A percentile compares a stretch with the other conserved stretches of the same genome.
Evolutionary conservation across 2,329 filamentous ascomycete species (phyloP).

Genomic region (Stagonosporopsis cucurbitacearum): DNA sequence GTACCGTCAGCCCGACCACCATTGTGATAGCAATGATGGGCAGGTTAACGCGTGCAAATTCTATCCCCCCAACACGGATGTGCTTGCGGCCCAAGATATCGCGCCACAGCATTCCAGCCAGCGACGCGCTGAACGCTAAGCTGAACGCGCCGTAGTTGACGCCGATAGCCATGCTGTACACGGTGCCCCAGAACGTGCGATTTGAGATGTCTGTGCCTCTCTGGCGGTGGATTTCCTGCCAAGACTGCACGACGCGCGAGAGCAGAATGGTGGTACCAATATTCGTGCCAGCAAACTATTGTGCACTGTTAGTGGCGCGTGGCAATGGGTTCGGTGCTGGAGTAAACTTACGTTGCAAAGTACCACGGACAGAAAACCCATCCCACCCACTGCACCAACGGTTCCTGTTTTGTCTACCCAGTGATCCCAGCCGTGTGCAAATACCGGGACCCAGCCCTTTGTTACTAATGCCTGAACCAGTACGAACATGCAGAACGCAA

Average conservation of each 20-base stretch:
- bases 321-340: background rate
- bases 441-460: slow-evolving; percentile 76
- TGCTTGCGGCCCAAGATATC: slow-evolving; percentile 73
- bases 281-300: slow-evolving; percentile 76
- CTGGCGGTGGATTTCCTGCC: slow-evolving; percentile 64
- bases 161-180: slow-evolving; percentile 76
- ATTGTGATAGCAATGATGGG: slow-evolving; percentile 75
- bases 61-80: slow-evolving; percentile 67
- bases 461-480: slow-evolving; percentile 75
- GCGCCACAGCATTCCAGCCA: slow-evolving; percentile 75
- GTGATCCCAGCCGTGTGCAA: slow-evolving; percentile 75
- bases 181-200: slow-evolving; percentile 74
- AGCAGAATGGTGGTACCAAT: slow-evolving; percentile 78
- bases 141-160: slow-evolving; percentile 80
- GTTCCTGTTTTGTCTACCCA: slow-evolving; percentile 75
- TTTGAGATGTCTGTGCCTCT: slow-evolving; percentile 62
- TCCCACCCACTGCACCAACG: slow-evolving; percentile 71
- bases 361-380: slow-evolving; percentile 74
- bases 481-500: slow-evolving; percentile 77
- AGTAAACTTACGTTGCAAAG: slow-evolving; percentile 70
- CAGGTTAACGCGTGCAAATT: slow-evolving; percentile 73
- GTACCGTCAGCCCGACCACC: slow-evolving; percentile 66
- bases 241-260: slow-evolving; percentile 72
- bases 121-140: slow-evolving; percentile 72
- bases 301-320: background rate